phyloP scores from a whole-genome alignment of 2,329 filamentous ascomycete genomes.

The Aspergillus ibericus region DNA sequence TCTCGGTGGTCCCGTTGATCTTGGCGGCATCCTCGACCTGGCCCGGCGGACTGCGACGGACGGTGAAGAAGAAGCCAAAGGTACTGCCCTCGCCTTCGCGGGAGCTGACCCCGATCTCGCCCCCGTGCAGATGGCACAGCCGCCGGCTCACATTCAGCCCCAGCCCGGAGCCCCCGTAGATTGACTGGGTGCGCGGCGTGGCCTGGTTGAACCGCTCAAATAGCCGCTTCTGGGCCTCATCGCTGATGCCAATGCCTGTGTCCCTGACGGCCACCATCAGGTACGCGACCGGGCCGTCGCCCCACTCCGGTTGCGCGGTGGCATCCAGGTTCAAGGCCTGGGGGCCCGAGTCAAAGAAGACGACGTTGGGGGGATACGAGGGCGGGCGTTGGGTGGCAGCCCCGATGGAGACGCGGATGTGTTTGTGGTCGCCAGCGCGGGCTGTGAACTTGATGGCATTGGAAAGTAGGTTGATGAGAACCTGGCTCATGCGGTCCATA shows the following conservation, averaged over 20 bases:
- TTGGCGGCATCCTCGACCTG: not conserved
- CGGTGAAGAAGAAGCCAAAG: constrained; percentile 60
- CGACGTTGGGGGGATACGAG: constrained; percentile 37
- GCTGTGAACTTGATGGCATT: constrained; percentile 81
- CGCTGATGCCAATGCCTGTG: constrained; percentile 71
- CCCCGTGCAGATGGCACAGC: constrained; percentile 77
- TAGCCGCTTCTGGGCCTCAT: constrained; percentile 69
- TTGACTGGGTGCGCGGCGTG: constrained; percentile 71
- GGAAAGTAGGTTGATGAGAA: constrained; percentile 76
- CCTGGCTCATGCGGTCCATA: constrained; percentile 72
- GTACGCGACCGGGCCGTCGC: constrained; percentile 59
- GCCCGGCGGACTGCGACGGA: constrained; percentile 25
- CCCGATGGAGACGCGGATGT: constrained; percentile 48
- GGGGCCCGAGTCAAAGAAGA: constrained; percentile 31
- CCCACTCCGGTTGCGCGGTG: constrained; percentile 53
- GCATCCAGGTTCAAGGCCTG: constrained; percentile 27
- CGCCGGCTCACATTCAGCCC: constrained; percentile 77
- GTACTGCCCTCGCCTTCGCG: constrained; percentile 57
- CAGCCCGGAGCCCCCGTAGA: constrained; percentile 76
- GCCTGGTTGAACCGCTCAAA: constrained; percentile 81
- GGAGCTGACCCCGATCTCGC: constrained; percentile 70
- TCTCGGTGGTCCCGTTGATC: not conserved
- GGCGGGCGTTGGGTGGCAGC: constrained; percentile 50
- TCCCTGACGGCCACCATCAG: constrained; percentile 74
- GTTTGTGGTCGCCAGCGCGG: constrained; percentile 39